Conservation (phyloP, 352 stramenopile species). For the Pythium sukuiense region DNA sequence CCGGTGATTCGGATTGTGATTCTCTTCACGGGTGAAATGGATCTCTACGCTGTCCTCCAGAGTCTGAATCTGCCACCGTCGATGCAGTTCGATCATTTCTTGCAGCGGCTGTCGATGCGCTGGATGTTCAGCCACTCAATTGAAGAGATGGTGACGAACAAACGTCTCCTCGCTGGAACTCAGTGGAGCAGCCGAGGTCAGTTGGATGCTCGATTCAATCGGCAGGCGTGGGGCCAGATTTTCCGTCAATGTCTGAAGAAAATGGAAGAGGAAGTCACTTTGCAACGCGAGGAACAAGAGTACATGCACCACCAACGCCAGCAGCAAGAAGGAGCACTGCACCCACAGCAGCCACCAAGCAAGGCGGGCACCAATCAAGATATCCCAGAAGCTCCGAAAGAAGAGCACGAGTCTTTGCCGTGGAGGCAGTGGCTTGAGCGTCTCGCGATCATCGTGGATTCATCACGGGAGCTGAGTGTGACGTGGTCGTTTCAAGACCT, state of each 20-base stretch:
- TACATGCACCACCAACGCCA: conserved; percentile 35
- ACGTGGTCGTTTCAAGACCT: conserved; percentile 42
- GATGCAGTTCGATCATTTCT: conserved; percentile 60
- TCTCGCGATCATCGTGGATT: conserved; percentile 30
- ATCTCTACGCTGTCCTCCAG: conserved; percentile 67
- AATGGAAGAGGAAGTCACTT: conserved; percentile 33
- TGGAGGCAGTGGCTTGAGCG: conserved; percentile 25
- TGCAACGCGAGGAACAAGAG: conserved; percentile 38
- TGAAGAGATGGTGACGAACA: conserved; percentile 62
- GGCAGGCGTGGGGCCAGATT: conserved; percentile 54
- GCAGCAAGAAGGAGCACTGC: conserved; percentile 19
- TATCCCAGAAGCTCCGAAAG: background rate
- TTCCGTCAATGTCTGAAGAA: conserved; percentile 43
- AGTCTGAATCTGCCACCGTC: conserved; percentile 46
- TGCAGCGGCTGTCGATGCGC: conserved; percentile 47
- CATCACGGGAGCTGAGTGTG: conserved; percentile 45
- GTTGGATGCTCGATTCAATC: conserved; percentile 56
- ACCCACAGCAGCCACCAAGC: conserved; percentile 10
- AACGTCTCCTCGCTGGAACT: conserved; percentile 46
- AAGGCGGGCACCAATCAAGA: conserved; percentile 2
- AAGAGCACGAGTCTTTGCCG: background rate
- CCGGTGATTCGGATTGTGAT: conserved; percentile 64
- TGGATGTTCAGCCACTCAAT: conserved; percentile 54
- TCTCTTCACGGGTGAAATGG: conserved; percentile 56
- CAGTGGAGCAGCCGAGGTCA: conserved; percentile 57